Percentiles rank a stretch among this genome's conserved stretches.
Conservation (phyloP, 345 rosid genomes). For the Orychophragmus violaceus region DNA sequence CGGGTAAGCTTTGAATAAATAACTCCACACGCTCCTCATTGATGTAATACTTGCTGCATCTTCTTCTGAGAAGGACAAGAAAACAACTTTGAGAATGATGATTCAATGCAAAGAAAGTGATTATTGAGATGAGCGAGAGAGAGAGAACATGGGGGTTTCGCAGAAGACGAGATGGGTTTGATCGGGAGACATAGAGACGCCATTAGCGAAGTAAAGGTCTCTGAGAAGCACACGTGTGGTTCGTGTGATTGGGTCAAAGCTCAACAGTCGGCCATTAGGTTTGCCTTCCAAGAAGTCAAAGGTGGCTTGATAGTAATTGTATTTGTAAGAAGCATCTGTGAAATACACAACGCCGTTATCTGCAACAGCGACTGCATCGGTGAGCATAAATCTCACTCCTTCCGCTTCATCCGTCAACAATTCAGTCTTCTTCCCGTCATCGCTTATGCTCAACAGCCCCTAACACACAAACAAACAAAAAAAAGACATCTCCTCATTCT, state of each 20-base stretch:
- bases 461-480: constrained; percentile 6
- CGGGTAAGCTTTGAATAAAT: constrained; percentile 46
- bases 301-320: constrained; percentile 5
- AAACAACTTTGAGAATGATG: neutral
- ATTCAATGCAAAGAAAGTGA: neutral
- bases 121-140: neutral
- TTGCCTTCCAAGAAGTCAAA: constrained; percentile 55
- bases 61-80: constrained; percentile 40
- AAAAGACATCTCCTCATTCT: neutral
- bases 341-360: constrained; percentile 62
- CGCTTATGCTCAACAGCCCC: constrained; percentile 64
- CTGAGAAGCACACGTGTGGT: constrained; percentile 40
- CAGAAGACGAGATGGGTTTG: constrained; percentile 56
- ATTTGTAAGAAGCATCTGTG: constrained; percentile 68
- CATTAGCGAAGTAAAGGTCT: constrained; percentile 68
- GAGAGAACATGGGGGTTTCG: constrained; percentile 49
- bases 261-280: constrained; percentile 61
- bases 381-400: constrained; percentile 51
- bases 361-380: constrained; percentile 64
- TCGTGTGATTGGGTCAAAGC: constrained; percentile 46
- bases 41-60: constrained; percentile 57
- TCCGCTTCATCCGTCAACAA: constrained; percentile 59
- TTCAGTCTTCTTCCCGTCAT: constrained; percentile 34
- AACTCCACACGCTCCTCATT: constrained; percentile 37
- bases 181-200: constrained; percentile 52